Evolutionary conservation across 768 basidiomycete genomes (phyloP), one percentile per base, ranked within the genome.

Genomic region (Mycena chlorophos): DNA sequence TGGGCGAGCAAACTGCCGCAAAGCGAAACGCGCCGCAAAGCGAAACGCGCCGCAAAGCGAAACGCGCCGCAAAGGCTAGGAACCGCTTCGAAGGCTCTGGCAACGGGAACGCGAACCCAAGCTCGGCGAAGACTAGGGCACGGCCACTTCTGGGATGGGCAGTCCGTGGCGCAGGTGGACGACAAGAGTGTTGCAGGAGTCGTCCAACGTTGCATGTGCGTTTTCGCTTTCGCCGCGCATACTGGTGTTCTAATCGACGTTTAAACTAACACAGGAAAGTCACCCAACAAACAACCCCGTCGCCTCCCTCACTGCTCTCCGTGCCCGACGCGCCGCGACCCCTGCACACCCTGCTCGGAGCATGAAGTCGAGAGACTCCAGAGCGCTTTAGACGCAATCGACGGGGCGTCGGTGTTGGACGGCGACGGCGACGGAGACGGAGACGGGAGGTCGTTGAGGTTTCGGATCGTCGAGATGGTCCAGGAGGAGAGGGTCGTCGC

Each of bases 181-280:
- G 89, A 92, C 54, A 80, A 75, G n/a, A 80, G 86, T 0, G 90
- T 90, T 2, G 85, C 86, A 13, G 88, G 85, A 63, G 88, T 92
- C 82, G 91, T 94, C 26, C 83, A 89, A 23, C 82, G 88, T 29
- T 93, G 92, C 68, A 93, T 92, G 91, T 91, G 61, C 52, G 85
- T 74, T 16, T 16, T 34, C 25, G 6, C 45, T 31, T 45, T 17
- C 28, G 49, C n/a, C 42, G 26, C 45, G 5, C 34, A 37, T n/a
- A 29, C 39, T 40, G 34, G 29, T 6, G 20, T 42, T 53, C 30
- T 22, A 31, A 26, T 47, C 40, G 49, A 37, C 26, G 46, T 12
- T 16, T 20, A n/a, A n/a, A n/a, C n/a, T n/a, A n/a, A n/a, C n/a
- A 48, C 29, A 91, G 91, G 91, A 88, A 85, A 68, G 93, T 92